Conservation (phyloP, 1,139 yeast species). For the Yamadazyma spencermartinsiae region DNA sequence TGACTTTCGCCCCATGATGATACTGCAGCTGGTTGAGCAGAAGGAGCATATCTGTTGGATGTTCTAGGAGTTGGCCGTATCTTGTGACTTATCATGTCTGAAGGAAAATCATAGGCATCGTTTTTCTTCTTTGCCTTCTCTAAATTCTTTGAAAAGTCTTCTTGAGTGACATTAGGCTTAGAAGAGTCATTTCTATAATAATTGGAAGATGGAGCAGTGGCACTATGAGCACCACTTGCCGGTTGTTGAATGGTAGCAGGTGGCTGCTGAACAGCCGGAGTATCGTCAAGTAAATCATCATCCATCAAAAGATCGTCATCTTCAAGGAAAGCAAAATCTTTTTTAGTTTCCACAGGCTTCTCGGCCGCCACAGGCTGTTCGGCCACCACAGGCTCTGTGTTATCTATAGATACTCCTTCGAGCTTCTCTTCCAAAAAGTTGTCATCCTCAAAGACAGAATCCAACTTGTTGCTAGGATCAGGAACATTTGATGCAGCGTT, state of each 20-base stretch:
- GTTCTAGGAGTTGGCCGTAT: slow-evolving; percentile 36
- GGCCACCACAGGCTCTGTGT: background rate
- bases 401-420: background rate
- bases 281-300: slow-evolving; percentile 14
- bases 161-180: background rate
- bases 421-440: slow-evolving; percentile 11
- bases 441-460: slow-evolving; percentile 15
- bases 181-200: background rate
- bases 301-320: slow-evolving; percentile 20
- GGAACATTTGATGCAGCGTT: background rate
- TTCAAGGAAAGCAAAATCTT: slow-evolving; percentile 14
- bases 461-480: slow-evolving; percentile 4
- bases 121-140: slow-evolving; percentile 55
- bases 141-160: slow-evolving; percentile 25
- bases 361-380: background rate
- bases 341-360: too few relatives aligned
- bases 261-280: too few relatives aligned
- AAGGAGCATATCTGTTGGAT: slow-evolving; percentile 28
- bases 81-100: slow-evolving; percentile 47
- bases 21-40: slow-evolving; percentile 15
- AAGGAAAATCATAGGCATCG: slow-evolving; percentile 81
- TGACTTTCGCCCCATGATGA: slow-evolving; percentile 8
- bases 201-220: background rate
- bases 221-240: background rate
- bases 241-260: too few relatives aligned